Evolutionary conservation across 2,329 filamentous ascomycete species (phyloP).

Genomic region (Calonectria montana): DNA sequence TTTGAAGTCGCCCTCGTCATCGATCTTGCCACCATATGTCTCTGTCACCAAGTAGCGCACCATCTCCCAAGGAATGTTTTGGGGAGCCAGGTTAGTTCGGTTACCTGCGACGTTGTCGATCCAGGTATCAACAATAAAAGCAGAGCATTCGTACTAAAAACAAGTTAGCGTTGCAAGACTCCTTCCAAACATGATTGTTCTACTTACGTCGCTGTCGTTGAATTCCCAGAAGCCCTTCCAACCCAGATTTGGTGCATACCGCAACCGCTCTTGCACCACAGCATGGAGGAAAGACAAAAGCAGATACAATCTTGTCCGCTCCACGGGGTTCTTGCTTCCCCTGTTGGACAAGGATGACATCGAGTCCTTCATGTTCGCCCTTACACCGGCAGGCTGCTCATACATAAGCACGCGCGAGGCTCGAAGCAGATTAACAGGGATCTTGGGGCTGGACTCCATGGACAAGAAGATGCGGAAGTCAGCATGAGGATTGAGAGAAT

Average conservation of each 20-base stretch:
- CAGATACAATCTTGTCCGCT: constrained; percentile 90
- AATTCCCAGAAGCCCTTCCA: constrained; percentile 99
- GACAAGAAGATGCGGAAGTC: constrained; percentile 97
- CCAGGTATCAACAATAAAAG: constrained; percentile 96
- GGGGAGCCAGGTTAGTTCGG: constrained; percentile 91
- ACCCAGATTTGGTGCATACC: constrained; percentile 92
- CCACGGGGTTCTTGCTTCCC: constrained; percentile 84
- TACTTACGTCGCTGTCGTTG: constrained; percentile 96
- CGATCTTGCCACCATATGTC: constrained; percentile 98
- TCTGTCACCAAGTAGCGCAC: constrained; percentile 90
- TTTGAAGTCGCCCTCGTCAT: constrained; percentile 86
- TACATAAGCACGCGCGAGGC: constrained; percentile 97
- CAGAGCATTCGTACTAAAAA: constrained; percentile 90
- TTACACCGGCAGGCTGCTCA: constrained; percentile 95
- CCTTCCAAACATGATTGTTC: not conserved
- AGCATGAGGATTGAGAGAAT: constrained; percentile 91
- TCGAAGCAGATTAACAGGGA: constrained; percentile 93
- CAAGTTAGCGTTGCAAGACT: constrained; percentile 22
- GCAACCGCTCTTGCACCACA: constrained; percentile 92
- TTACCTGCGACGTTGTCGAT: constrained; percentile 84
- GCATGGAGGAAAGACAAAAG: constrained; percentile 95
- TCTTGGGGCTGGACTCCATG: constrained; percentile 97
- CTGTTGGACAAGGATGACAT: constrained; percentile 83
- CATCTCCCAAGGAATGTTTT: constrained; percentile 97
- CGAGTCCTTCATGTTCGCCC: constrained; percentile 99